These are phyloP conservation scores for Nitzschia sp. DNA, from an alignment of 108 stramenopile species.

Conservation along the genomic window DNA sequence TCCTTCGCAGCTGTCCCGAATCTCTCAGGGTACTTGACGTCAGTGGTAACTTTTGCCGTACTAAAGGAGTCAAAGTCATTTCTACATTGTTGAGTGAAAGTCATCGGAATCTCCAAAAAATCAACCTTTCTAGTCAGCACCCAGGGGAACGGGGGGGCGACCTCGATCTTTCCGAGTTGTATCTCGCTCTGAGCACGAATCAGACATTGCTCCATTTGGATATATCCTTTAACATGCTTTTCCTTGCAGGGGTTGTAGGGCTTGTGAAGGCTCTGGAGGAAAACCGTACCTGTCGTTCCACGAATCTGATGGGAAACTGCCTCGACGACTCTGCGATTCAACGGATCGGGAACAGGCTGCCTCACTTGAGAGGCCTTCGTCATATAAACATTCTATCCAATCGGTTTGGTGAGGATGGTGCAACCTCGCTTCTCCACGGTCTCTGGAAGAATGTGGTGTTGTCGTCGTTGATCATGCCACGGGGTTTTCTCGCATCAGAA, in stretches of 20 bases:
- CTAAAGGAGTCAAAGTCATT: neutral
- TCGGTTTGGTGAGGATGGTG: conserved; percentile 17
- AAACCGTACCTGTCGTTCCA: conserved; percentile 1
- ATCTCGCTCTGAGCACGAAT: neutral
- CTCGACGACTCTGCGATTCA: conserved; percentile 17
- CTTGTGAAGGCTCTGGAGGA: neutral
- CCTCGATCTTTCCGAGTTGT: conserved; percentile 1
- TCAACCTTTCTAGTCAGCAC: conserved; percentile 16
- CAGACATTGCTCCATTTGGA: neutral
- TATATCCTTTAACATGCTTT: conserved; percentile 15
- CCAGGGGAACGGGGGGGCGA: conserved; percentile 15
- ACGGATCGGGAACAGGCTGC: conserved; percentile 6
- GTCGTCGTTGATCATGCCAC: conserved; percentile 7
- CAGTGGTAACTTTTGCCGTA: conserved; percentile 12
- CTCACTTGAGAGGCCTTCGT: neutral
- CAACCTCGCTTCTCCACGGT: neutral
- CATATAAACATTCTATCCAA: conserved; percentile 6
- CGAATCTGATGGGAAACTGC: conserved; percentile 8
- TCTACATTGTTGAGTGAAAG: neutral
- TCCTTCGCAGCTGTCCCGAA: neutral
- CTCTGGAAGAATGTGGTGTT: conserved; percentile 6
- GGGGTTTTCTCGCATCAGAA: conserved; percentile 8
- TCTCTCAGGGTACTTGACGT: neutral
- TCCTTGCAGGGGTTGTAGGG: neutral
- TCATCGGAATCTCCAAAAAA: neutral